Percentiles rank a stretch among this genome's conserved stretches.
Conservation (phyloP, 495 filamentous ascomycete species). For the Bathelium albidoporum region DNA sequence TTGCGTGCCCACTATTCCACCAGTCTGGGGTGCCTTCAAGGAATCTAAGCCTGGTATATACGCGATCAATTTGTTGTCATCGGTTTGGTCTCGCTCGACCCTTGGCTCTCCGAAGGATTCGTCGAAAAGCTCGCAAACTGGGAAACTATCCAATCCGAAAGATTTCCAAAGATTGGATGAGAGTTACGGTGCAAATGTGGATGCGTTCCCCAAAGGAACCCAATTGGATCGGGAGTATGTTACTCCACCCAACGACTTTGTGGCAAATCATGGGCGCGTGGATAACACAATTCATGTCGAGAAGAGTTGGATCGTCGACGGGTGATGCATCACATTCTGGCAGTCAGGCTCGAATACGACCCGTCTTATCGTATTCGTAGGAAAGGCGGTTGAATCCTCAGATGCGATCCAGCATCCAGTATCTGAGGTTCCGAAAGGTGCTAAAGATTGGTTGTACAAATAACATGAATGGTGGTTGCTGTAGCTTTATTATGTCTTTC, state of each 20-base stretch:
- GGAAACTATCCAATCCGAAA: not conserved
- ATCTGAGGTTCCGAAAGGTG: no score
- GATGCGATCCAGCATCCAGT: no score
- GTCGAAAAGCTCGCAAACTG: not conserved
- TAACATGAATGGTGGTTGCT: no score
- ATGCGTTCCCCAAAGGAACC: not conserved
- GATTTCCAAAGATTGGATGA: not conserved
- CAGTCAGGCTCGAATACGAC: no score
- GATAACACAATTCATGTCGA: not conserved
- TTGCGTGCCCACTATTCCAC: not conserved
- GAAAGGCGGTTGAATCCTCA: no score
- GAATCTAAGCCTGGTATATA: not conserved
- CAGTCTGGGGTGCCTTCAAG: not conserved
- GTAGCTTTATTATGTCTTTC: no score
- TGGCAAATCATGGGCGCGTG: not conserved
- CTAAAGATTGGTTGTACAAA: no score
- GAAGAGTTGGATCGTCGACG: not conserved
- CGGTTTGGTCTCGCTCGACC: not conserved
- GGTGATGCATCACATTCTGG: no score
- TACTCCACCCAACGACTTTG: not conserved
- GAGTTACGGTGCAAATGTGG: not conserved
- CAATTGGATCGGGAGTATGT: not conserved
- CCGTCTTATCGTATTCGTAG: no score
- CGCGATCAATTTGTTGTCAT: not conserved
- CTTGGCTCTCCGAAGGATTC: not conserved